phyloP scores from a whole-genome alignment of 2,329 filamentous ascomycete species.

The Metarhizium humberi region DNA sequence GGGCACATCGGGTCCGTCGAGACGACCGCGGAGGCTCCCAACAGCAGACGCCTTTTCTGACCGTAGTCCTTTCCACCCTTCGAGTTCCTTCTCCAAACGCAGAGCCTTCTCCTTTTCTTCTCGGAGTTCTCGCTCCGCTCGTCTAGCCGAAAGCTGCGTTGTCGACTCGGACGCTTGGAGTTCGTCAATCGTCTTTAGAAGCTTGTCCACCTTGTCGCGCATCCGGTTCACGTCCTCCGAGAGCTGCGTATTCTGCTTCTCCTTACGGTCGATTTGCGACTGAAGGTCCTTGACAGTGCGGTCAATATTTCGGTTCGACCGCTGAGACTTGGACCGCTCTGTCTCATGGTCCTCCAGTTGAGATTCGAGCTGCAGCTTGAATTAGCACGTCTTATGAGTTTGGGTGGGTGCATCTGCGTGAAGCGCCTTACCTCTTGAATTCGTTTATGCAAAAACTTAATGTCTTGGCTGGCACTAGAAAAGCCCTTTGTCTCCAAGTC shows the following conservation, averaged over 20 bases:
- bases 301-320: conserved; percentile 85
- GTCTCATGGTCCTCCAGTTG: conserved; percentile 78
- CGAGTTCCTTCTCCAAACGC: conserved; percentile 79
- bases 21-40: conserved; percentile 29
- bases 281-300: conserved; percentile 90
- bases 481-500: conserved; percentile 97
- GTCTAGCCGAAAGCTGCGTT: conserved; percentile 70
- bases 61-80: conserved; percentile 70
- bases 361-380: conserved; percentile 60
- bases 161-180: conserved; percentile 80
- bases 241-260: conserved; percentile 74
- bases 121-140: conserved; percentile 80
- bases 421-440: conserved; percentile 74
- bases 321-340: conserved; percentile 69
- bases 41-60: conserved; percentile 48
- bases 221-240: conserved; percentile 76
- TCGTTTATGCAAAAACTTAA: conserved; percentile 86
- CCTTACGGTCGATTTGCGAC: conserved; percentile 82
- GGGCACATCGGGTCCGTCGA: conserved; percentile 42
- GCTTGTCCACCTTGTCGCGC: conserved; percentile 83
- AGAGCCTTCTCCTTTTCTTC: conserved; percentile 79
- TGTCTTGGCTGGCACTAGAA: conserved; percentile 86
- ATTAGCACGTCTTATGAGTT: conserved; percentile 14
- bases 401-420: not conserved
- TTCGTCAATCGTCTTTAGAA: conserved; percentile 87